Percentiles rank a stretch among this genome's conserved stretches.
Conservation (phyloP, 192 early-diverging fungal genomes). For the Blastocladiella britannica region DNA sequence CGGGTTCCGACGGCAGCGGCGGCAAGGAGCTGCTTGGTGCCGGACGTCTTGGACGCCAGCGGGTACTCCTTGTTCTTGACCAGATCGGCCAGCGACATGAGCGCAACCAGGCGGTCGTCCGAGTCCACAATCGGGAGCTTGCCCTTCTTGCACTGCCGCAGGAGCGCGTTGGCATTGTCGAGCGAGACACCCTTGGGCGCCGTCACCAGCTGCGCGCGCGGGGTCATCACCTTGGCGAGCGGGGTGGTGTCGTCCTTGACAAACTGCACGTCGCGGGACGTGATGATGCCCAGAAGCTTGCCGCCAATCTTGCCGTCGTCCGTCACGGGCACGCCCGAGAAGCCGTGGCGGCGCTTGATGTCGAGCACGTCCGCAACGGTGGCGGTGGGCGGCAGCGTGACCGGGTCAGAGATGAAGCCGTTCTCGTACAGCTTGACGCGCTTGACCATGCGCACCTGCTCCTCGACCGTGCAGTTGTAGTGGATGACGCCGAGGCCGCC, state of each 20-base stretch:
- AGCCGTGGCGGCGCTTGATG: constrained; percentile 73
- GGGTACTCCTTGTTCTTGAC: constrained; percentile 94
- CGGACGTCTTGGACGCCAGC: constrained; percentile 56
- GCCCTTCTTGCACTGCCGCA: constrained; percentile 78
- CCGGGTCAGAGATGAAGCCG: constrained; percentile 91
- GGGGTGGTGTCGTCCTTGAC: constrained; percentile 36
- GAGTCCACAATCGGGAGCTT: constrained; percentile 89
- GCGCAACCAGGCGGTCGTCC: constrained; percentile 58
- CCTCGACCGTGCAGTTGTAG: constrained; percentile 85
- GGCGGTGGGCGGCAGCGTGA: constrained; percentile 61
- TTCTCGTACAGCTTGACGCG: constrained; percentile 97
- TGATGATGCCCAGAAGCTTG: constrained; percentile 87
- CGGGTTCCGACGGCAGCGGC: constrained; percentile 88
- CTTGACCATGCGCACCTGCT: constrained; percentile 95
- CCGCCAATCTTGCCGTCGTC: constrained; percentile 67
- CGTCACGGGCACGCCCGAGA: constrained; percentile 93
- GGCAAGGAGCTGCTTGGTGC: constrained; percentile 76
- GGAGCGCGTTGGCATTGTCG: constrained; percentile 68
- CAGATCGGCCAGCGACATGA: constrained; percentile 84
- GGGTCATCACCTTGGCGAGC: constrained; percentile 68
- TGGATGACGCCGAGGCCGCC: constrained; percentile 96
- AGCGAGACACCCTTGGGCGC: constrained; percentile 76
- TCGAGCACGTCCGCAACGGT: constrained; percentile 64
- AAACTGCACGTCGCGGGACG: constrained; percentile 91
- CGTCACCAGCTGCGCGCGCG: constrained; percentile 49